Base-by-base conservation (phyloP, 768 basidiomycete species). In the Nidularia sp. region DNA sequence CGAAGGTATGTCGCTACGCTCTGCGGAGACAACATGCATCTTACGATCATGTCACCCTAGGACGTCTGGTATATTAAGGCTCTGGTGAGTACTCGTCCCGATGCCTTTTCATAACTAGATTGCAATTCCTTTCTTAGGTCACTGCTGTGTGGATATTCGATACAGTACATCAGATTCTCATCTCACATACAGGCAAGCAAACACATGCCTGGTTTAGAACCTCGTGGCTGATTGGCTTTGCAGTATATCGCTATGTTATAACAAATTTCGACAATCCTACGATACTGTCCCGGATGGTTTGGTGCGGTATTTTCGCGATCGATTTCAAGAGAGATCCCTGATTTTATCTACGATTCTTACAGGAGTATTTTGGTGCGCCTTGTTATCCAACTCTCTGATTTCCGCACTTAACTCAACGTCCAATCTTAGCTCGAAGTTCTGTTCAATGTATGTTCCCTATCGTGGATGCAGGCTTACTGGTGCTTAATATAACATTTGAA, bases 221-320 rank as follows among this genome's bases (percentile, higher is more conserved):
- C 13, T 47, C 2, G n/a, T 31, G 13, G 22, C 34, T 44, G 6
- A 18, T 32, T 33, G 31, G 34, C 34, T 51, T 13, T n/a, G 3
- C 56, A 83, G 81, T 80, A 9, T 82, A 82, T 50, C 67, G 72
- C 56, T 82, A 81, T 57, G 66, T 80, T 45, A 70, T 82, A 45
- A 75, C 75, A 8, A 78, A 80, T 57, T 82, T 74, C 64, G 71
- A 69, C 57, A 76, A 77, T 48, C 71, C 76, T 2, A 58, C 51
- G 4, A 60, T 59, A 31, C 64, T 81, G 34, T 58, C 60, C 3
- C 49, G 65, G 42, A 72, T 82, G 56, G 72, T 80, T 42, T 81
- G 80, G 81, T 39, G n/a, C 7, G 36, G 7, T 47, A 47, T 36
- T 39, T 49, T 18, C 48, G 18, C 34, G n/a, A n/a, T n/a, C n/a